Evolutionary conservation across 2,329 filamentous ascomycete species (phyloP).

Genomic region (Bretziella fagacearum): DNA sequence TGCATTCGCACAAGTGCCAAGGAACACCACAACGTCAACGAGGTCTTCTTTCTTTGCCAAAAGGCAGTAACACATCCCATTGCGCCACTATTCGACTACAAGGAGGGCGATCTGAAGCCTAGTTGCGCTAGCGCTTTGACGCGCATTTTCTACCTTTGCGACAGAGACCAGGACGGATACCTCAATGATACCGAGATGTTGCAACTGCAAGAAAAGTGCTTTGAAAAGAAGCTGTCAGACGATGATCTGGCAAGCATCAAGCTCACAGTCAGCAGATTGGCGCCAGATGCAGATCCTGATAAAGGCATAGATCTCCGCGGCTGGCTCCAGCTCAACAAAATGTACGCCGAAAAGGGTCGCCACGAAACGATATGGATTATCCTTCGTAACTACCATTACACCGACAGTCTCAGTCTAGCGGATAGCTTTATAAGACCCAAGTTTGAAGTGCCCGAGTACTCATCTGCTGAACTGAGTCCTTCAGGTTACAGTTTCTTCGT

Average conservation of each 20-base stretch:
- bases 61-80: slow-evolving; percentile 97
- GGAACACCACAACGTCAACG: slow-evolving; percentile 86
- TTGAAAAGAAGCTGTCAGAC: slow-evolving; percentile 66
- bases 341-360: slow-evolving; percentile 92
- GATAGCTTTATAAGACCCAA: slow-evolving; percentile 85
- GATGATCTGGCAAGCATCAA: slow-evolving; percentile 89
- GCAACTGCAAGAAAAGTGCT: slow-evolving; percentile 81
- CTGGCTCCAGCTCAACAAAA: slow-evolving; percentile 81
- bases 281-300: slow-evolving; percentile 43
- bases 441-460: slow-evolving; percentile 82
- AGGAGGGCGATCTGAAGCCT: slow-evolving; percentile 76
- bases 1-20: slow-evolving; percentile 89
- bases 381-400: slow-evolving; percentile 85
- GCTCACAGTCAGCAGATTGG: slow-evolving; percentile 55
- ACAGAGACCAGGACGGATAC: slow-evolving; percentile 89
- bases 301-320: slow-evolving; percentile 66
- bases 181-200: slow-evolving; percentile 81
- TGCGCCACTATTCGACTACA: slow-evolving; percentile 89
- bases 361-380: slow-evolving; percentile 99
- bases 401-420: slow-evolving; percentile 80
- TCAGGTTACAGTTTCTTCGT: slow-evolving; percentile 95
- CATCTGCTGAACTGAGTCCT: slow-evolving; percentile 85
- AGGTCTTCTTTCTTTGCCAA: slow-evolving; percentile 94
- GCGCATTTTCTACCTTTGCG: slow-evolving; percentile 86
- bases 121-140: slow-evolving; percentile 72